Conservation (phyloP, 1,284 basidiomycete genomes). For the Moesziomyces parantarcticus region DNA sequence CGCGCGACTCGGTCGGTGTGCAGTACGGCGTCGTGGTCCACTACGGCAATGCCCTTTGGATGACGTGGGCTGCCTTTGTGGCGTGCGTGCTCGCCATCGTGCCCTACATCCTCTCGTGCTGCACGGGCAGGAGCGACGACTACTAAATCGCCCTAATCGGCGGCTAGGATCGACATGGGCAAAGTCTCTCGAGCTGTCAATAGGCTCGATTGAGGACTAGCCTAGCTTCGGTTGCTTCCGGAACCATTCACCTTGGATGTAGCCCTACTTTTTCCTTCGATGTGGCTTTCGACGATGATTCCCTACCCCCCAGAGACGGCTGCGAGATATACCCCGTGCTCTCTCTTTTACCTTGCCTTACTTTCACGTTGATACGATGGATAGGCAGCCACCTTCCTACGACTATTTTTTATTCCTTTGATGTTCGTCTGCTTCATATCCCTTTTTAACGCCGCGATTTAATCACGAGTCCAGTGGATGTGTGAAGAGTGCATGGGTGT, state of each 20-base stretch:
- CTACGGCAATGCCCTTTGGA: slow-evolving; percentile 64
- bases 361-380: no score
- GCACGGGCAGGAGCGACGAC: slow-evolving; percentile 46
- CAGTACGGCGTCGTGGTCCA: slow-evolving; percentile 39
- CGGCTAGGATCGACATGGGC: background rate
- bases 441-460: no score
- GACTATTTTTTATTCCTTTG: no score
- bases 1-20: slow-evolving; percentile 31
- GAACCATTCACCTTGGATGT: background rate
- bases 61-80: slow-evolving; percentile 60
- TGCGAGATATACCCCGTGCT: no score
- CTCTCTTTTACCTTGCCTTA: no score
- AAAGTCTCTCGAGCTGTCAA: background rate
- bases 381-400: no score
- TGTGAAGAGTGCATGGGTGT: no score
- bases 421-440: no score
- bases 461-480: no score
- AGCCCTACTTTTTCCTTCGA: background rate
- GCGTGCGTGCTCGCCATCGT: slow-evolving; percentile 53
- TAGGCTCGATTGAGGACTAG: background rate
- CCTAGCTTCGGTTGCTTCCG: no score
- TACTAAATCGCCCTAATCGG: slow-evolving; percentile 4
- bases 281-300: no score
- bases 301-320: no score
- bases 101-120: slow-evolving; percentile 52